Conservation (phyloP, 1,284 basidiomycete genomes). For the Takashimella koratensis region DNA sequence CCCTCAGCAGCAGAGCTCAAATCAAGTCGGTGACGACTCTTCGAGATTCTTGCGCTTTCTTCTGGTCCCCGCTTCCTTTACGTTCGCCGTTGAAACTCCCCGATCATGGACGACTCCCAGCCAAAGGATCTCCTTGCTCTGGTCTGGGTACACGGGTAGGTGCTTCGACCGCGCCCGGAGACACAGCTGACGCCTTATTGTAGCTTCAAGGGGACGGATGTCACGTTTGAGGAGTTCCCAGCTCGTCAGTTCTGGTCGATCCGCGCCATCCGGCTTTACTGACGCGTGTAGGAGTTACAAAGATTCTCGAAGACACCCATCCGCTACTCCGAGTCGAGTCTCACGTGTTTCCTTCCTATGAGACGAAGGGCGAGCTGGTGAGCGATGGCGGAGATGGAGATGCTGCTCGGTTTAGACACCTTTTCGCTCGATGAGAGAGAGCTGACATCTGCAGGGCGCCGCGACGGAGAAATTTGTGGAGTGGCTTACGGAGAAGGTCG, state of each 20-base stretch:
- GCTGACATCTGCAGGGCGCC: conserved; percentile 57
- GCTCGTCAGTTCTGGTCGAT: conserved; percentile 25
- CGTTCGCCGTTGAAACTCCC: too few species aligned
- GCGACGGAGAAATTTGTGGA: conserved; percentile 79
- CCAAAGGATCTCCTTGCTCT: conserved; percentile 45
- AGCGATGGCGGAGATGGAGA: too few species aligned
- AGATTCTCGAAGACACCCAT: conserved; percentile 59
- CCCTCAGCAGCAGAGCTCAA: too few species aligned
- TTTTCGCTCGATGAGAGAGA: background rate
- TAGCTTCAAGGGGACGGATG: conserved; percentile 51
- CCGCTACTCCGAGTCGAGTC: conserved; percentile 60
- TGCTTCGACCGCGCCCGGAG: background rate
- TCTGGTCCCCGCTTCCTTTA: too few species aligned
- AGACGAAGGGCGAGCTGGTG: conserved; percentile 86
- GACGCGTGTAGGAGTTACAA: conserved; percentile 65
- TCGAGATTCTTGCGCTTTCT: too few species aligned
- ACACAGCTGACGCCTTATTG: background rate
- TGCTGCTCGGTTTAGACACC: background rate
- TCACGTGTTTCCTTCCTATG: conserved; percentile 81
- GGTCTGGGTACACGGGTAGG: conserved; percentile 50
- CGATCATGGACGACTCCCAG: too few species aligned
- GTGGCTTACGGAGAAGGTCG: conserved; percentile 77
- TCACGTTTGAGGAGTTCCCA: conserved; percentile 50
- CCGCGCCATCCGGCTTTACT: background rate
- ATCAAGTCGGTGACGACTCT: too few species aligned